Evolutionary conservation across 2,329 filamentous ascomycete genomes (phyloP), one percentile per base, ranked within the genome.

Genomic region (Cladophialophora yegresii): DNA sequence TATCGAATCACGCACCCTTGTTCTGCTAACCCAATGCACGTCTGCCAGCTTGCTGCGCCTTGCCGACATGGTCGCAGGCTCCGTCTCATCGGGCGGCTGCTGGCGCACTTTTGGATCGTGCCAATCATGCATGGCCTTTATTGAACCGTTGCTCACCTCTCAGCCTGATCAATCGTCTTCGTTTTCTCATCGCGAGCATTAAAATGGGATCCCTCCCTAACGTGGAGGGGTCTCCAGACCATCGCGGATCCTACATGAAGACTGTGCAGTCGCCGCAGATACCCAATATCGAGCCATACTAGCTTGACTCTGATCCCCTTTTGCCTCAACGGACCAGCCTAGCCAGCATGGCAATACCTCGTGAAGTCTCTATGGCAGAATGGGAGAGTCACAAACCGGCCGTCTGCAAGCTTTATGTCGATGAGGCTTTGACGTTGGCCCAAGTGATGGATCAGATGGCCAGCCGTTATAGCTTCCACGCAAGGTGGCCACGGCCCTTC

Each of bases 371-470:
- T 20, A 23, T 9, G 20, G 12, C 45, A 20, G 45, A 51, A 12
- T 59, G 45, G 45, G 43, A 36, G 28, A 53, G 45, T 10, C 45
- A 53, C 23, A 40, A 59, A 30, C 26, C 45, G 30, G 50, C 43
- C 45, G 51, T 59, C 47, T 51, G 57, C 50, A 22, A 50, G 20
- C 57, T 59, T 10, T 53, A 59, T 28, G 20, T 32, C 8, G 22
- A 59, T 9, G 23, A 40, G 6, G 28, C 7, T 22, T 26, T 49
- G 47, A 20, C 45, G 13, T 26, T 59, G 28, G 32, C 12, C 2
- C 10, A 9, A 12, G 20, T 59, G 10, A 59, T 51, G 16, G 20
- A 53, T 30, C 43, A 33, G 30, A 59, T 59, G 45, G 47, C 57
- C 20, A 36, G 9, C 6, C 20, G 28, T 1, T 8, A 36, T 40